Evolutionary conservation across 1,139 yeast species (phyloP), one percentile per base, ranked within the genome.

Genomic region (Zygosaccharomyces sapae): DNA sequence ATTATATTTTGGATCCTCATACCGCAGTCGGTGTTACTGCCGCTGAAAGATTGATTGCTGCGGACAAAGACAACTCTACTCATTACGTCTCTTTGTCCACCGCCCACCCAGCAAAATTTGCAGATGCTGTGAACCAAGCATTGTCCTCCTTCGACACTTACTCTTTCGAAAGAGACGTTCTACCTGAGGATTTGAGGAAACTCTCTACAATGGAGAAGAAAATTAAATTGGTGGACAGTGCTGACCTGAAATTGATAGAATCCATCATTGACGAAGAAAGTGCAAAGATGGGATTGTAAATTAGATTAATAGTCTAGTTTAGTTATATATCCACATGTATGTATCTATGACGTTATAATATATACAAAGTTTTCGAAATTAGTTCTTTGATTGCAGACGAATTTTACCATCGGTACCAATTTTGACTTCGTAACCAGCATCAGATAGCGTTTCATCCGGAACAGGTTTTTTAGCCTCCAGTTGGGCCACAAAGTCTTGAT

Each of bases 31-130:
- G 97, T 63, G 85, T 94, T 41, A 77, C 83, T 49, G 84, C 95
- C 24, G 74, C 94, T 33, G 76, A 83, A 58, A 75, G 82, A 56
- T 74, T 79, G 59, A 78, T 83, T 49, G 73, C 70, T 8, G 67
- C 71, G 46, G 85, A 80, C 56, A 58, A 65, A 5, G 72, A 73
- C 35, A 57, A 68, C 16, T 63, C 71, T 25, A 66, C 74, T 39
- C 66, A 71, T 46, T 87, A 87, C 66, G 76, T 92, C 44, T 86
- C 96, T 4, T 79, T 92, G 52, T 86, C 97, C 2, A 92, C 98
- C 39, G 98, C 98, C 5, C 98, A 92, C 66, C 98, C 98, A 38
- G 98, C 98, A 51, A 92, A 92, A 70, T 92, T 92, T 65, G 87
- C 96, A 24, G 97, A 89, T 54, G 98, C 96, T 45, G 98, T 92